phyloP scores from a whole-genome alignment of 1,139 yeast genomes.

The Sugiyamaella novakii region DNA sequence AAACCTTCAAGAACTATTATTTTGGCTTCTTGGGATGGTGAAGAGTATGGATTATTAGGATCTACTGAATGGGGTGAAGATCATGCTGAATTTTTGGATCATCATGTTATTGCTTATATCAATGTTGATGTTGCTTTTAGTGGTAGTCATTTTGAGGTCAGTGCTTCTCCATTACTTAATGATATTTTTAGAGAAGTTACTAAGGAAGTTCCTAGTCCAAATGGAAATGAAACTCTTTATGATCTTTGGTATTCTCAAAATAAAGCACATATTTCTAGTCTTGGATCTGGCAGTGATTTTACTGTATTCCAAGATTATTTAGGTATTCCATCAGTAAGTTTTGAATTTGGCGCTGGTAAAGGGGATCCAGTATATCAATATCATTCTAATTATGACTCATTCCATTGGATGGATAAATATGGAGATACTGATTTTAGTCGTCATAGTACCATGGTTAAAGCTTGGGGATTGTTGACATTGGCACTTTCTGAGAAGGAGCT shows the following conservation, averaged over 20 bases:
- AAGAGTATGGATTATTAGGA: slow-evolving; percentile 67
- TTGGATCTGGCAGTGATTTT: slow-evolving; percentile 71
- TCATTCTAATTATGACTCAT: slow-evolving; percentile 70
- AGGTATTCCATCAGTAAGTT: slow-evolving; percentile 64
- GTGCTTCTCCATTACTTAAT: slow-evolving; percentile 57
- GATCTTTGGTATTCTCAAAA: slow-evolving; percentile 57
- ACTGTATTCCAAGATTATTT: slow-evolving; percentile 68
- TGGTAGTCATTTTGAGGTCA: slow-evolving; percentile 51
- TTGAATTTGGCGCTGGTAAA: slow-evolving; percentile 51
- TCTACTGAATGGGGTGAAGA: slow-evolving; percentile 72
- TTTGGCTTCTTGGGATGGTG: slow-evolving; percentile 75
- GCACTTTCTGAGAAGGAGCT: slow-evolving; percentile 52
- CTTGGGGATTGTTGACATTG: slow-evolving; percentile 52
- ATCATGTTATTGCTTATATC: slow-evolving; percentile 58
- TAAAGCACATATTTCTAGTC: slow-evolving; percentile 42
- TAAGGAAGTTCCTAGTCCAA: slow-evolving; percentile 50
- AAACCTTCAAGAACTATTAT: slow-evolving; percentile 61
- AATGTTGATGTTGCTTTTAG: slow-evolving; percentile 64
- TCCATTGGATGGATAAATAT: slow-evolving; percentile 61
- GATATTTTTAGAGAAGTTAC: slow-evolving; percentile 47
- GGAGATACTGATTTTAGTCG: slow-evolving; percentile 61
- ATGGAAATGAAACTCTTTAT: slow-evolving; percentile 47
- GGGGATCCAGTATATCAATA: slow-evolving; percentile 63
- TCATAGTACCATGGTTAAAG: slow-evolving; percentile 58
- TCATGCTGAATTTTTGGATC: slow-evolving; percentile 45